Evolutionary conservation across 352 stramenopile genomes (phyloP).

Genomic region (Nothophytophthora sp.): DNA sequence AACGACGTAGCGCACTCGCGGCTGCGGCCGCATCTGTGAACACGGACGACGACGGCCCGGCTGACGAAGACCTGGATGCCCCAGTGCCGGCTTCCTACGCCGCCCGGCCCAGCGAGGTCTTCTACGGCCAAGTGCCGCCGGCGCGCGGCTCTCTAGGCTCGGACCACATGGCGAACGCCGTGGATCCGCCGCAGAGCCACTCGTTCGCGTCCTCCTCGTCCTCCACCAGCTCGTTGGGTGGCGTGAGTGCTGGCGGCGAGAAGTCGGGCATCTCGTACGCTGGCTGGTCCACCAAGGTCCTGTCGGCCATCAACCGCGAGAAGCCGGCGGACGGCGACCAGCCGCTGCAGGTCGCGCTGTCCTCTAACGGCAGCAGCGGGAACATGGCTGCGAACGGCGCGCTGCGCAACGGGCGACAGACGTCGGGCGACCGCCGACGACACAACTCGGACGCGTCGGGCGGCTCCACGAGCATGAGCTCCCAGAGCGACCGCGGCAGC

Average conservation of each 20-base stretch:
- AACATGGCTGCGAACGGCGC: slow-evolving; percentile 15
- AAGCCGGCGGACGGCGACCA: slow-evolving; percentile 38
- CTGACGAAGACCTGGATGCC: slow-evolving; percentile 17
- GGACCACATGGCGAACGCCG: slow-evolving; percentile 29
- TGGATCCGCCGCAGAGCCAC: slow-evolving; percentile 25
- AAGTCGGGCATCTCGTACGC: slow-evolving; percentile 52
- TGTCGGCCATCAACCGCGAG: slow-evolving; percentile 44
- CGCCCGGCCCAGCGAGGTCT: slow-evolving; percentile 34
- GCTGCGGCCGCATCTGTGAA: slow-evolving; percentile 14
- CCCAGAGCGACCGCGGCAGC: slow-evolving; percentile 35
- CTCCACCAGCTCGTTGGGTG: slow-evolving; percentile 34
- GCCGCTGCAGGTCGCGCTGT: slow-evolving; percentile 22
- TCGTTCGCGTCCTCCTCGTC: slow-evolving; percentile 48
- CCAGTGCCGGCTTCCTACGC: slow-evolving; percentile 27
- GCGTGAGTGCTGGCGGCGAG: slow-evolving; percentile 21
- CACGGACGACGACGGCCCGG: too few relatives aligned
- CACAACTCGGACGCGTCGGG: slow-evolving; percentile 47
- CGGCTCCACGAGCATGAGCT: slow-evolving; percentile 29
- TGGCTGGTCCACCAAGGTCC: slow-evolving; percentile 61
- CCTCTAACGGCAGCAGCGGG: slow-evolving; percentile 19
- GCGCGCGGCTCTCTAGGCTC: slow-evolving; percentile 32
- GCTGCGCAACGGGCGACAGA: slow-evolving; percentile 13
- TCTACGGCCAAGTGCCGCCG: slow-evolving; percentile 20
- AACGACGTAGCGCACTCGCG: slow-evolving; percentile 44
- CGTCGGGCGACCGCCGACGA: slow-evolving; percentile 30